A percentile compares a stretch with the other conserved stretches of the same genome.
phyloP scores from a whole-genome alignment of 129 eudicot species.

The Flaveria sonorensis region DNA sequence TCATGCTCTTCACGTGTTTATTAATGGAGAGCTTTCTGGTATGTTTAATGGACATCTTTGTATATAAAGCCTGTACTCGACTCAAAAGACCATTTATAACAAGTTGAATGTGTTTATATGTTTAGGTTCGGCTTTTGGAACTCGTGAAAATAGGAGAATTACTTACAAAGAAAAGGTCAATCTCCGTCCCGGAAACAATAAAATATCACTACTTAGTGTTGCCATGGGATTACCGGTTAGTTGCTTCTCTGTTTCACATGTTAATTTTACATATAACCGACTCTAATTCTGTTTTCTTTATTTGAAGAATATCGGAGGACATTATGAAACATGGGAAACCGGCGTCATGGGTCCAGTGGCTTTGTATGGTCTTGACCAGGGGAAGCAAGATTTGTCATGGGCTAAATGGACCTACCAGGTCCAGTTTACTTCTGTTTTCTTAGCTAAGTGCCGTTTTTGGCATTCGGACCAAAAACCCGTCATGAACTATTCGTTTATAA shows the following conservation, averaged over 20 bases:
- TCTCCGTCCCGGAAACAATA: conserved; percentile 72
- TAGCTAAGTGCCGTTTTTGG: neutral
- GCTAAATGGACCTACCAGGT: conserved; percentile 74
- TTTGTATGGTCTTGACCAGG: conserved; percentile 62
- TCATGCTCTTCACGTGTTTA: conserved; percentile 85
- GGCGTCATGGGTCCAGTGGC: conserved; percentile 71
- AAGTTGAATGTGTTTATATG: conserved; percentile 1
- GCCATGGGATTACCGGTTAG: conserved; percentile 94
- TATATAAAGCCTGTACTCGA: neutral
- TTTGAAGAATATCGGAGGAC: conserved; percentile 68
- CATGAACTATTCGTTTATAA: neutral
- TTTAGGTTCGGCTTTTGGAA: conserved; percentile 83
- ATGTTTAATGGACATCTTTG: neutral
- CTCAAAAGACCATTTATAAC: neutral
- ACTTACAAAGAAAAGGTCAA: conserved; percentile 55
- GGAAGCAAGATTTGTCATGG: conserved; percentile 64
- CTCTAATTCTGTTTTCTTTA: neutral
- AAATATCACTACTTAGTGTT: conserved; percentile 76
- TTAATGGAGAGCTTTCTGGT: conserved; percentile 88
- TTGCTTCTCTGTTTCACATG: conserved; percentile 17
- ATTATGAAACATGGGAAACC: conserved; percentile 65
- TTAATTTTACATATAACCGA: neutral
- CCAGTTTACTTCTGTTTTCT: neutral
- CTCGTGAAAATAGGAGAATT: conserved; percentile 67
- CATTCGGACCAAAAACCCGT: neutral